A percentile compares a stretch with the other conserved stretches of the same genome.
Evolutionary conservation across 148 eudicot species (phyloP).

Genomic region (Linanthus parryae): DNA sequence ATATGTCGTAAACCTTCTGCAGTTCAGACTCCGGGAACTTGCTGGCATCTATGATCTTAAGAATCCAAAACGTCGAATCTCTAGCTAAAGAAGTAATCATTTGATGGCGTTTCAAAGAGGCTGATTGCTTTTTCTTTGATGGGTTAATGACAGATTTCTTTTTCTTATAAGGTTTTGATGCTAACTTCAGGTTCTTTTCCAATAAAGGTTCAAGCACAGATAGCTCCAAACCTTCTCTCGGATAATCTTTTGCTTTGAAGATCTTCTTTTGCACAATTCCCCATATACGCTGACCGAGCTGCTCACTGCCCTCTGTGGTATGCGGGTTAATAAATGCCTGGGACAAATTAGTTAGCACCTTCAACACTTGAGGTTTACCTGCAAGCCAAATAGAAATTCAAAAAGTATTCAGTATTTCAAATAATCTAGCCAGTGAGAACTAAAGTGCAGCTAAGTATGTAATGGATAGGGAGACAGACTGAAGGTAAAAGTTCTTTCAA

Average conservation of each 20-base stretch:
- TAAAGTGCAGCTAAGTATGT: no score
- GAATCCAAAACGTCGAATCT: constrained; percentile 75
- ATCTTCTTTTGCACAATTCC: constrained; percentile 84
- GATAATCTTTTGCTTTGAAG: constrained; percentile 75
- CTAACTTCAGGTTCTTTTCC: constrained; percentile 70
- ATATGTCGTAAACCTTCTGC: constrained; percentile 39
- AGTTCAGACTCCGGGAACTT: constrained; percentile 54
- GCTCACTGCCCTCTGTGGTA: constrained; percentile 85
- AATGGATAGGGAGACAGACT: no score
- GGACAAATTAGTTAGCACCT: constrained; percentile 65
- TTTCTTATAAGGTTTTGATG: constrained; percentile 70
- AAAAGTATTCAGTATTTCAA: background rate
- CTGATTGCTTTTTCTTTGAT: constrained; percentile 64
- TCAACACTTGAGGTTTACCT: constrained; percentile 65
- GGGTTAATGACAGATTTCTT: constrained; percentile 46
- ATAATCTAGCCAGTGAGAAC: background rate
- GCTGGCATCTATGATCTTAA: constrained; percentile 71
- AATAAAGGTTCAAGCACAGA: constrained; percentile 55
- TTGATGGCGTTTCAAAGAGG: constrained; percentile 51
- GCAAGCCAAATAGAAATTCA: constrained; percentile 11
- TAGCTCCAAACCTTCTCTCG: constrained; percentile 57
- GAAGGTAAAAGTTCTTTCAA: no score
- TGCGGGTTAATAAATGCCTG: constrained; percentile 78
- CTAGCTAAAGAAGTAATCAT: constrained; percentile 72
- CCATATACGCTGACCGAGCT: constrained; percentile 86